Evolutionary conservation across 768 basidiomycete genomes (phyloP).

Genomic region (Phaffia australis): DNA sequence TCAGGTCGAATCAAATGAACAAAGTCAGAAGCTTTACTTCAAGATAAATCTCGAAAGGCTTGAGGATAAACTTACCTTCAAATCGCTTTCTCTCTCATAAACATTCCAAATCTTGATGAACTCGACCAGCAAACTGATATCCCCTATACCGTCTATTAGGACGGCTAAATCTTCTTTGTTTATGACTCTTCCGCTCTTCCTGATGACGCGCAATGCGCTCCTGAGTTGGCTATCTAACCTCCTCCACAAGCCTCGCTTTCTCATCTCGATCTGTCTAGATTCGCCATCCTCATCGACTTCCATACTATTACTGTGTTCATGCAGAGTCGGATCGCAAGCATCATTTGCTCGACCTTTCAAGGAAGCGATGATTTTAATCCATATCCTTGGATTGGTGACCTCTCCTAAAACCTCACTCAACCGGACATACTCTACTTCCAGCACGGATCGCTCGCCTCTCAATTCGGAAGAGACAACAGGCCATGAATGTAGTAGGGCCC

Average conservation of each 20-base stretch:
- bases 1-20: neutral
- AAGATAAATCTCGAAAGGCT: neutral
- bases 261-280: neutral
- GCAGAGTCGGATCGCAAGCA: neutral
- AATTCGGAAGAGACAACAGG: neutral
- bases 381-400: conserved; percentile 1
- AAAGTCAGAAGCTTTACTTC: neutral
- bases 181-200: neutral
- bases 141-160: conserved; percentile 4
- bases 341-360: conserved; percentile 15
- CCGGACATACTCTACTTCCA: conserved; percentile 6
- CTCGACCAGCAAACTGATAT: neutral
- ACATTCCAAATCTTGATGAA: neutral
- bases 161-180: conserved; percentile 3
- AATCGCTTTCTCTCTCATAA: neutral
- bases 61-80: neutral
- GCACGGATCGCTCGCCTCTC: neutral
- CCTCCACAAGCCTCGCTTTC: conserved; percentile 4
- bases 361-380: conserved; percentile 5
- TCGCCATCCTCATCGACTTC: neutral
- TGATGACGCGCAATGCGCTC: neutral
- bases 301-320: neutral
- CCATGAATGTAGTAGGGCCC: conserved; percentile 16
- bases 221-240: neutral
- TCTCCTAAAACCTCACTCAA: neutral